Conservation (phyloP, 768 basidiomycete species). For the Vishniacozyma victoriae region DNA sequence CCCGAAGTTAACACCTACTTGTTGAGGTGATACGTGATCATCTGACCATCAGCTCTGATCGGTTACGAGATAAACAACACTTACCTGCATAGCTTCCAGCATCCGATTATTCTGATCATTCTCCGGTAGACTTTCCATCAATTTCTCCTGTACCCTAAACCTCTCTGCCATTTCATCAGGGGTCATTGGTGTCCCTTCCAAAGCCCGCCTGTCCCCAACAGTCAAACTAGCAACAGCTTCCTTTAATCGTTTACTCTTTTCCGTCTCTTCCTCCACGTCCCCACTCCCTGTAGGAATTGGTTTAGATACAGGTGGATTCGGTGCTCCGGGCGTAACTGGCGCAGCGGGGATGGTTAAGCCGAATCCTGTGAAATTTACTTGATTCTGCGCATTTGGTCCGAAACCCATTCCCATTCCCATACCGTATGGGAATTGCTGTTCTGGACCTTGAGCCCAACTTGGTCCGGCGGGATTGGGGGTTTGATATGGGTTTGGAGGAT, state of each 20-base stretch:
- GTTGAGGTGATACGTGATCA: constrained; percentile 76
- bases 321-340: not conserved
- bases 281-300: too few species aligned
- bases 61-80: not conserved
- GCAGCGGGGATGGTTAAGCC: not conserved
- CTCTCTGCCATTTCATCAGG: constrained; percentile 18
- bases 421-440: too few species aligned
- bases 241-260: not conserved
- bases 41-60: constrained; percentile 10
- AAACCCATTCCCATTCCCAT: too few species aligned
- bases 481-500: not conserved
- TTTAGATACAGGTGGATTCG: not conserved
- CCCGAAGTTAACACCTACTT: constrained; percentile 50
- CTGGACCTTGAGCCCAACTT: too few species aligned
- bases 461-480: not conserved
- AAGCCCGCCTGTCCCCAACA: constrained; percentile 4
- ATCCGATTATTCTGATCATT: constrained; percentile 13
- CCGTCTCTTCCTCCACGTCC: not conserved
- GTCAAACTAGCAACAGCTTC: constrained; percentile 12
- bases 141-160: constrained; percentile 7
- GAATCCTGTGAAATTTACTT: constrained; percentile 1
- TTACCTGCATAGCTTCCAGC: constrained; percentile 29
- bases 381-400: too few species aligned
- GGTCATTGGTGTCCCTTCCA: constrained; percentile 16
- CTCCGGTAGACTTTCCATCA: constrained; percentile 14